phyloP scores from a whole-genome alignment of 1,139 yeast species.

The Wickerhamiella infanticola region DNA sequence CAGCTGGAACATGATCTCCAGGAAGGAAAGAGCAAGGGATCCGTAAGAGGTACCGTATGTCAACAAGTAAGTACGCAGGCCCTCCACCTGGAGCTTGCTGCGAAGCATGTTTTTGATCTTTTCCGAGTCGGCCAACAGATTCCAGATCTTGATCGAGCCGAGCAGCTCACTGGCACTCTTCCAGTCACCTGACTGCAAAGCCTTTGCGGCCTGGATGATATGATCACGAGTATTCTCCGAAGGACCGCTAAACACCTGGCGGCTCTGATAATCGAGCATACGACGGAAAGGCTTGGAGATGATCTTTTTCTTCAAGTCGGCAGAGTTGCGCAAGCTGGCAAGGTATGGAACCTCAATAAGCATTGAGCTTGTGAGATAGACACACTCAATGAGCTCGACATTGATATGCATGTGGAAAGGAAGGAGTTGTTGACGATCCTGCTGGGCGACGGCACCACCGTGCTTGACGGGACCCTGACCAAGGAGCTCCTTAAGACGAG shows the following conservation, averaged over 20 bases:
- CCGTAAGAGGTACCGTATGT: slow-evolving; percentile 65
- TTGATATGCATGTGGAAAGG: slow-evolving; percentile 99
- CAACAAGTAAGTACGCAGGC: slow-evolving; percentile 78
- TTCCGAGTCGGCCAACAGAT: slow-evolving; percentile 55
- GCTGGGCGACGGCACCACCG: slow-evolving; percentile 33
- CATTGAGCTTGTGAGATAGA: slow-evolving; percentile 78
- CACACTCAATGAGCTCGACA: slow-evolving; percentile 86
- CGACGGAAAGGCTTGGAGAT: slow-evolving; percentile 77
- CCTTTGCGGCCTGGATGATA: slow-evolving; percentile 84
- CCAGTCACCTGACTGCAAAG: slow-evolving; percentile 89
- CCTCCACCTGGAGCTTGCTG: slow-evolving; percentile 72
- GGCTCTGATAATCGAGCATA: slow-evolving; percentile 81
- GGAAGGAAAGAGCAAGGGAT: slow-evolving; percentile 53
- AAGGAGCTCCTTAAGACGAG: slow-evolving; percentile 76
- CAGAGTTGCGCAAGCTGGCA: slow-evolving; percentile 38
- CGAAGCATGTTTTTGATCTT: slow-evolving; percentile 54
- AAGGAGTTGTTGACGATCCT: slow-evolving; percentile 71
- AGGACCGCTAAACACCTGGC: slow-evolving; percentile 93
- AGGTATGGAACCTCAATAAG: slow-evolving; percentile 84
- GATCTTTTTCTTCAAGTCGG: slow-evolving; percentile 49
- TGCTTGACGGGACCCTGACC: slow-evolving; percentile 61
- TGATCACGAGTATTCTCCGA: slow-evolving; percentile 94
- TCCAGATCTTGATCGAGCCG: slow-evolving; percentile 76
- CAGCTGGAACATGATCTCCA: slow-evolving; percentile 54
- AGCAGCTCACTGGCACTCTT: slow-evolving; percentile 55